phyloP scores from a whole-genome alignment of 345 rosid species.

The Populus tremula region DNA sequence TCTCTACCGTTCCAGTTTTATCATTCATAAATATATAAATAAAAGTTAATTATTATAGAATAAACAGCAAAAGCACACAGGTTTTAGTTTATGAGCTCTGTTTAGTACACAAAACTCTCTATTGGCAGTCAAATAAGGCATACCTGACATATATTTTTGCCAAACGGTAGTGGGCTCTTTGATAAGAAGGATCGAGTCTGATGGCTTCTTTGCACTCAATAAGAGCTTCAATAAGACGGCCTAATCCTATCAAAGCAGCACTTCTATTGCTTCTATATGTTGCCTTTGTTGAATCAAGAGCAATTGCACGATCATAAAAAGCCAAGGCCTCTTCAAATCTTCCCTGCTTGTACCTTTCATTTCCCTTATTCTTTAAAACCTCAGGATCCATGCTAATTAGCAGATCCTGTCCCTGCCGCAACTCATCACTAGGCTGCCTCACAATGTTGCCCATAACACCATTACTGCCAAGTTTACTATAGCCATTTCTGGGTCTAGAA shows the following conservation, averaged over 20 bases:
- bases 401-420: constrained; percentile 16
- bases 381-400: constrained; percentile 50
- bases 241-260: constrained; percentile 82
- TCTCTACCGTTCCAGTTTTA: too few species aligned
- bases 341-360: constrained; percentile 71
- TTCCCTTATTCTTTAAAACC: constrained; percentile 62
- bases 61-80: not conserved
- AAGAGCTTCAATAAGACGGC: constrained; percentile 70
- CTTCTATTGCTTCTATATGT: constrained; percentile 71
- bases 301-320: constrained; percentile 69
- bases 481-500: constrained; percentile 27
- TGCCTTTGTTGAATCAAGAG: constrained; percentile 61
- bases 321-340: constrained; percentile 70
- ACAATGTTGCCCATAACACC: constrained; percentile 71
- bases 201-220: constrained; percentile 71
- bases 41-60: not conserved
- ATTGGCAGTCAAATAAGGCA: not conserved
- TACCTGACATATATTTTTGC: constrained; percentile 61
- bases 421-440: constrained; percentile 44
- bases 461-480: constrained; percentile 26
- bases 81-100: not conserved
- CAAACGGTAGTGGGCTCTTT: constrained; percentile 68
- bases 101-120: not conserved
- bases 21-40: too few species aligned
- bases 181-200: constrained; percentile 57